Evolutionary conservation across 345 rosid genomes (phyloP).

Genomic region (Salix koriyanagi): DNA sequence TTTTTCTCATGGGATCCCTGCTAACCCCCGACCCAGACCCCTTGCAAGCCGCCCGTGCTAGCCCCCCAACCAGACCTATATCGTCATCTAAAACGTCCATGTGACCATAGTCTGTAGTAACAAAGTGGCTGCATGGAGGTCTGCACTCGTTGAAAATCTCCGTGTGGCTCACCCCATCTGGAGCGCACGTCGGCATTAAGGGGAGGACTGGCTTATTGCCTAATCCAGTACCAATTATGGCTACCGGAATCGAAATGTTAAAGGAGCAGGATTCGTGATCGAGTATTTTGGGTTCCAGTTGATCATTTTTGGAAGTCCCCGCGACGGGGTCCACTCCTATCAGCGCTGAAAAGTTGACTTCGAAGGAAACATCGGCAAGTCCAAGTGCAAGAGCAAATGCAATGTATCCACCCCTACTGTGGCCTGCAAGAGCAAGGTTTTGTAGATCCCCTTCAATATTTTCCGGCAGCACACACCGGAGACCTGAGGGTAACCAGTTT

Average conservation of each 20-base stretch:
- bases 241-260: conserved; percentile 22
- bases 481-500: conserved; percentile 28
- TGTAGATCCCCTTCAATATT: conserved; percentile 9
- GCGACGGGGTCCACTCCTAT: conserved; percentile 40
- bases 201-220: conserved; percentile 4
- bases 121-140: conserved; percentile 35
- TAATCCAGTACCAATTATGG: conserved; percentile 33
- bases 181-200: conserved; percentile 22
- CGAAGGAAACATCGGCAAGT: not conserved
- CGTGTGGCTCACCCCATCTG: conserved; percentile 25
- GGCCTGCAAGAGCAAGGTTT: conserved; percentile 31
- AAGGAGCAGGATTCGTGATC: conserved; percentile 16
- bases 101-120: conserved; percentile 34
- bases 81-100: conserved; percentile 39
- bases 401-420: conserved; percentile 40
- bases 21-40: conserved; percentile 2
- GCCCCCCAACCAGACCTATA: not conserved
- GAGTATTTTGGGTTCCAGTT: conserved; percentile 23
- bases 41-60: not conserved
- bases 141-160: conserved; percentile 32
- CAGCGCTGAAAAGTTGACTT: conserved; percentile 14
- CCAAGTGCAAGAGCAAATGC: conserved; percentile 38
- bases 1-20: conserved; percentile 29
- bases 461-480: conserved; percentile 14
- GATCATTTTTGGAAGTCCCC: not conserved